Evolutionary conservation across 1,139 yeast genomes (phyloP), one percentile per base, ranked within the genome.

Genomic region (Suhomyces atakaporum): DNA sequence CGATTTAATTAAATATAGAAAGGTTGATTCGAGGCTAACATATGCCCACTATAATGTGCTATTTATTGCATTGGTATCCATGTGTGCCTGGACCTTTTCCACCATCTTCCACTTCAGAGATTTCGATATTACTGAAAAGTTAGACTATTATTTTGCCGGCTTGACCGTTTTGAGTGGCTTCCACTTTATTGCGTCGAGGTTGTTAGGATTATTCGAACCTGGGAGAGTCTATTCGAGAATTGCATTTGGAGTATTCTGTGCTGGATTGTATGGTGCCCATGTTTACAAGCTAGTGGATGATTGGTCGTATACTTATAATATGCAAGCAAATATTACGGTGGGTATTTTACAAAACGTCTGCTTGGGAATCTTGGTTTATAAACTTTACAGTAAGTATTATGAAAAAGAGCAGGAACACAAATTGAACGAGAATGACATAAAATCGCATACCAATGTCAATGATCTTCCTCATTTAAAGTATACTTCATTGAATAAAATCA

Each of bases 61-160:
- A 7, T 18, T 47, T 12, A 68, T 79, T 39, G 63, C 84, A 2
- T 33, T 77, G 2, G 73, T 84, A 3, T 84, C 97, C 1, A 81
- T 85, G 80, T 67, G 76, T 47, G 96, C 98, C 0, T 92, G 98
- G 98, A 42, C 77, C 1, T 86, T 82, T 63, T 85, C 95, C 16
- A 69, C 95, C 0, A 72, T 90, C 9, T 92, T 90, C 65, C 98
- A 92, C 57, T 69, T 81, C n/a, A 72, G 97, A 43, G 98, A 92
- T 57, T 73, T 84, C 27, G 57, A 77, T 38, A 40, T 82, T 19
- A 88, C 98, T 1, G 98, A 92, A 56, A 75, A 85, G 43, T 60
- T 89, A 31, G 98, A 92, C 61, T 92, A 92, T 61, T 90, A 85
- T 58, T 84, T 89, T 53, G 98, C 98, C 0, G 97, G 96, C 1